phyloP scores from a whole-genome alignment of 805 yeast species.

The Cyberlindnera bimundalis region DNA sequence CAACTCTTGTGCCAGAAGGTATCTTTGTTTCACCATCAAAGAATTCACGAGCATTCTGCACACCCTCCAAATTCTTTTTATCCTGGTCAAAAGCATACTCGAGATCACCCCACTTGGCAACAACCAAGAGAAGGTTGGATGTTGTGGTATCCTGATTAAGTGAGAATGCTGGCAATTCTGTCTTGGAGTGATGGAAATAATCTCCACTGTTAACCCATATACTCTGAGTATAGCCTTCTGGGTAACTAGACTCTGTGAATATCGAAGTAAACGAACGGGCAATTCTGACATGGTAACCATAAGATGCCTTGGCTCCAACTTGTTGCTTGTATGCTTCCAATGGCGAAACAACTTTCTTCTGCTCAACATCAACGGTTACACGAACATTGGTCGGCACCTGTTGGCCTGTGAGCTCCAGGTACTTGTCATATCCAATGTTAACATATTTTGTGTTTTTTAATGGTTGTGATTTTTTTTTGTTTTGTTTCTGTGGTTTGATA shows the following conservation, averaged over 20 bases:
- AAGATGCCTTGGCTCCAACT: slow-evolving; percentile 55
- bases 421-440: slow-evolving; percentile 63
- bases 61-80: slow-evolving; percentile 46
- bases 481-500: slow-evolving; percentile 22
- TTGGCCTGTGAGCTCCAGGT: slow-evolving; percentile 53
- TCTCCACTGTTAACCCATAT: slow-evolving; percentile 67
- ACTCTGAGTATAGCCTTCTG: slow-evolving; percentile 68
- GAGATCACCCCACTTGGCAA: slow-evolving; percentile 62
- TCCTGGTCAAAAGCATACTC: slow-evolving; percentile 51
- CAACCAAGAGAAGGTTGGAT: slow-evolving; percentile 45
- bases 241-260: slow-evolving; percentile 65
- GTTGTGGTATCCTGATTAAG: slow-evolving; percentile 20
- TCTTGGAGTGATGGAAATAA: slow-evolving; percentile 40
- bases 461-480: slow-evolving; percentile 46
- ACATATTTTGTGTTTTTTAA: slow-evolving; percentile 65
- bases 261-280: slow-evolving; percentile 57
- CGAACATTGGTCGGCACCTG: slow-evolving; percentile 75
- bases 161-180: slow-evolving; percentile 26
- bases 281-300: slow-evolving; percentile 73
- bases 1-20: slow-evolving; percentile 57
- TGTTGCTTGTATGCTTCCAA: slow-evolving; percentile 60
- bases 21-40: slow-evolving; percentile 62
- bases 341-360: slow-evolving; percentile 65
- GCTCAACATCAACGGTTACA: slow-evolving; percentile 71
- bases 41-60: slow-evolving; percentile 54